These are phyloP conservation scores for Plasmodium cynomolgi DNA, from an alignment of 169 alveolate species.

Conservation along the genomic window DNA sequence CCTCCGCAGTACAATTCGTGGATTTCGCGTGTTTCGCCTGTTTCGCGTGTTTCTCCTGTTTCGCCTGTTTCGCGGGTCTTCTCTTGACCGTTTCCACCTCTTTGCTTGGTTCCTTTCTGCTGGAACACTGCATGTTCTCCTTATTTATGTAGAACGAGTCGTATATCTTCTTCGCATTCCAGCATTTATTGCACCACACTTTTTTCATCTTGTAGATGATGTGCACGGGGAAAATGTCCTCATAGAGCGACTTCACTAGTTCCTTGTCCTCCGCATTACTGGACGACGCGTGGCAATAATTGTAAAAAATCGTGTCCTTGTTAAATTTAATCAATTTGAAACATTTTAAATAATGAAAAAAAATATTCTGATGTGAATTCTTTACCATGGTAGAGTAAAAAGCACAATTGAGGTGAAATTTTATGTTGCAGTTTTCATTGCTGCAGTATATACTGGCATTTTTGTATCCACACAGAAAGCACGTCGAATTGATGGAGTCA, in stretches of 20 bases:
- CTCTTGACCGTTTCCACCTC: background rate
- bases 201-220: slow-evolving; percentile 77
- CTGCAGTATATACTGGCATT: slow-evolving; percentile 82
- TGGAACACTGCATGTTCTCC: slow-evolving; percentile 3
- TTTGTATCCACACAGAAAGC: slow-evolving; percentile 76
- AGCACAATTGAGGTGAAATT: slow-evolving; percentile 80
- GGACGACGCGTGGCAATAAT: background rate
- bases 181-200: slow-evolving; percentile 81
- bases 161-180: slow-evolving; percentile 42
- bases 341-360: slow-evolving; percentile 43
- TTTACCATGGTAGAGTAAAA: slow-evolving; percentile 73
- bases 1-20: background rate
- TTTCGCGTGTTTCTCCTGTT: background rate
- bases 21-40: background rate
- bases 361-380: slow-evolving; percentile 11
- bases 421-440: slow-evolving; percentile 75
- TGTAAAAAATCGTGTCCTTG: slow-evolving; percentile 56
- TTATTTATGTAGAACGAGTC: slow-evolving; percentile 21
- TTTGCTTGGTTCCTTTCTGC: background rate
- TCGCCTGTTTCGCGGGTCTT: background rate
- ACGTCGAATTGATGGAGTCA: slow-evolving; percentile 53
- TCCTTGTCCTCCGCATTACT: slow-evolving; percentile 1
- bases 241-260: slow-evolving; percentile 17
- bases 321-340: slow-evolving; percentile 36
- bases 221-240: slow-evolving; percentile 77